These are phyloP conservation scores for Seiridium cupressi DNA, from an alignment of 2,329 filamentous ascomycete species.

Conservation along the genomic window DNA sequence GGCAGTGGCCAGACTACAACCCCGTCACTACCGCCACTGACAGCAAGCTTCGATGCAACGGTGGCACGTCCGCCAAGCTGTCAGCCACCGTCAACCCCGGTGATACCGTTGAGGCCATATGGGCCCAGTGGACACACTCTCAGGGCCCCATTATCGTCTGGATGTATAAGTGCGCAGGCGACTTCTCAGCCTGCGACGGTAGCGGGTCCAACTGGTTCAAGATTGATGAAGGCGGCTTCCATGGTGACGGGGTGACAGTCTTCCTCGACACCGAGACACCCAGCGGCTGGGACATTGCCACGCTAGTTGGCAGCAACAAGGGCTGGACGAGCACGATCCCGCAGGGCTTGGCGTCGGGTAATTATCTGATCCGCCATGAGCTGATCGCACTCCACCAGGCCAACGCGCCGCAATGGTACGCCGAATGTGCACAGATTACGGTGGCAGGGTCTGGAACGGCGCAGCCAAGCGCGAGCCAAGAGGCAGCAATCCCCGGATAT, in stretches of 20 bases:
- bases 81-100: slow-evolving; percentile 46
- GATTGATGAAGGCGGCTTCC: slow-evolving; percentile 53
- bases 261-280: slow-evolving; percentile 42
- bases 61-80: slow-evolving; percentile 45
- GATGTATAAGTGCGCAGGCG: slow-evolving; percentile 50
- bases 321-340: slow-evolving; percentile 52
- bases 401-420: slow-evolving; percentile 29
- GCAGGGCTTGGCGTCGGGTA: slow-evolving; percentile 44
- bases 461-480: slow-evolving; percentile 35
- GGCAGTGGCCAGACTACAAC: slow-evolving; percentile 58
- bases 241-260: slow-evolving; percentile 37
- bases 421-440: slow-evolving; percentile 53
- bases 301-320: slow-evolving; percentile 40
- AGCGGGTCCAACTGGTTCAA: slow-evolving; percentile 57
- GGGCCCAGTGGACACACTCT: slow-evolving; percentile 57
- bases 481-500: slow-evolving; percentile 45
- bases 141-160: slow-evolving; percentile 60
- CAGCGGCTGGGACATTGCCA: slow-evolving; percentile 46
- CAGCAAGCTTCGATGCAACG: slow-evolving; percentile 54
- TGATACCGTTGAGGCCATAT: slow-evolving; percentile 44
- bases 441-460: slow-evolving; percentile 47
- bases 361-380: slow-evolving; percentile 57
- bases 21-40: slow-evolving; percentile 48
- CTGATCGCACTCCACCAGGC: slow-evolving; percentile 54
- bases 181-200: slow-evolving; percentile 49